Percentiles rank a stretch among this genome's conserved stretches.
phyloP scores from a whole-genome alignment of 768 basidiomycete species.

The Kwoniella pini region DNA sequence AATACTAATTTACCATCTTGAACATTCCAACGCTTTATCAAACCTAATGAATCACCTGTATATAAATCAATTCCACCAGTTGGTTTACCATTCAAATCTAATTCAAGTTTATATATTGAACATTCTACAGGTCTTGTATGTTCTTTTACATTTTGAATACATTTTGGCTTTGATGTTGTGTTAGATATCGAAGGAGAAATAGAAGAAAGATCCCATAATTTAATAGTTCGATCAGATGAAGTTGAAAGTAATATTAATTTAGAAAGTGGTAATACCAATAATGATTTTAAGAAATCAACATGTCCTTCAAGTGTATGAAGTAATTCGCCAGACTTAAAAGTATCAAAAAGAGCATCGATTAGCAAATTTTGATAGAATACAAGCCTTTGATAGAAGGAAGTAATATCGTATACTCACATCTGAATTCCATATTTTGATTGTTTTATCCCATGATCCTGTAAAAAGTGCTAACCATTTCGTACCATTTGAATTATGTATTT shows the following conservation, averaged over 20 bases:
- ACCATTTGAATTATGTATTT: slow-evolving; percentile 11
- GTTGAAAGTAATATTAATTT: slow-evolving; percentile 67
- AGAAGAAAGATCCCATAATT: slow-evolving; percentile 71
- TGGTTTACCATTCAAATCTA: slow-evolving; percentile 48
- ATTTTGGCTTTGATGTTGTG: slow-evolving; percentile 35
- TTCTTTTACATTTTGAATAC: slow-evolving; percentile 70
- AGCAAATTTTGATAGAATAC: too few species aligned
- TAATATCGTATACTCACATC: slow-evolving; percentile 59
- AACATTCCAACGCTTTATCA: slow-evolving; percentile 69
- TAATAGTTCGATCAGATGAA: slow-evolving; percentile 83
- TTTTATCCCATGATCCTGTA: slow-evolving; percentile 97
- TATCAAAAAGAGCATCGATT: background rate
- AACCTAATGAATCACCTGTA: slow-evolving; percentile 89
- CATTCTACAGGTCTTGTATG: slow-evolving; percentile 88
- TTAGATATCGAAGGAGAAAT: slow-evolving; percentile 8
- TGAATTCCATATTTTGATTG: slow-evolving; percentile 83
- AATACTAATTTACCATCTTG: slow-evolving; percentile 53
- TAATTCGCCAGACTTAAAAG: slow-evolving; percentile 65
- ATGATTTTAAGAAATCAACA: slow-evolving; percentile 83
- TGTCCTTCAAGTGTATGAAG: slow-evolving; percentile 77
- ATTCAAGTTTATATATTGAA: slow-evolving; percentile 60
- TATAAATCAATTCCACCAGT: slow-evolving; percentile 59
- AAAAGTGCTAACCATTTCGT: slow-evolving; percentile 61
- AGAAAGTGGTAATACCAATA: slow-evolving; percentile 66
- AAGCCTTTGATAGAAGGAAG: background rate